These are phyloP conservation scores for Pythium dissotocum DNA, from an alignment of 352 stramenopile genomes.

Conservation along the genomic window DNA sequence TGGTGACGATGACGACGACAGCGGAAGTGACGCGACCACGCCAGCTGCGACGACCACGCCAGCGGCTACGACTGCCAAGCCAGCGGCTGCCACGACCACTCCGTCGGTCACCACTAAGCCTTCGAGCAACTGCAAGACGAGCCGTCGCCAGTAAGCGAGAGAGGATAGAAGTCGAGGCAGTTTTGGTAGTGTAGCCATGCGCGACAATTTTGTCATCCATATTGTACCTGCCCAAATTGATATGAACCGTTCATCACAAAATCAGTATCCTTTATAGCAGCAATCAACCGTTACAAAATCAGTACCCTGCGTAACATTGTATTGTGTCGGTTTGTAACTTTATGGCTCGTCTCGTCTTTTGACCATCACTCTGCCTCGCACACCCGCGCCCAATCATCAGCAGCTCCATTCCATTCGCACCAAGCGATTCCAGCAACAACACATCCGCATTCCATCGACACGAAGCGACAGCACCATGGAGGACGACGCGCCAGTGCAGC, in stretches of 20 bases:
- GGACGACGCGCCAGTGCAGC: slow-evolving; percentile 5
- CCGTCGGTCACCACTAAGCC: too few relatives aligned
- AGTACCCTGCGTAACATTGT: too few relatives aligned
- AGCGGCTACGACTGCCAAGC: not conserved
- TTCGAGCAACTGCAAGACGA: not conserved
- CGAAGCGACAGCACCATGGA: not conserved
- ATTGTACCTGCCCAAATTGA: too few relatives aligned
- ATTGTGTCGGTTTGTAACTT: too few relatives aligned
- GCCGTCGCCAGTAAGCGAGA: not conserved
- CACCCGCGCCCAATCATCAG: not conserved
- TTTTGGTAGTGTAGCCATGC: slow-evolving; percentile 5
- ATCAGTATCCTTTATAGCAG: too few relatives aligned
- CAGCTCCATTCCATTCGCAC: not conserved
- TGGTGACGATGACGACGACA: not conserved
- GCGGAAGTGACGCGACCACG: not conserved
- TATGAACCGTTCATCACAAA: too few relatives aligned
- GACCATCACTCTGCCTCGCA: slow-evolving; percentile 8
- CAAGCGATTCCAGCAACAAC: not conserved
- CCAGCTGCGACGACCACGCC: not conserved
- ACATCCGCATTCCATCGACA: not conserved
- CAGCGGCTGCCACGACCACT: not conserved
- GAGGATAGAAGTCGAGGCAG: not conserved
- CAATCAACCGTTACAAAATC: too few relatives aligned
- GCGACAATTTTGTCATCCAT: too few relatives aligned
- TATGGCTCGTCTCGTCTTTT: not conserved